phyloP scores from a whole-genome alignment of 371 early-diverging fungal species.

The Gilbertella persicaria region DNA sequence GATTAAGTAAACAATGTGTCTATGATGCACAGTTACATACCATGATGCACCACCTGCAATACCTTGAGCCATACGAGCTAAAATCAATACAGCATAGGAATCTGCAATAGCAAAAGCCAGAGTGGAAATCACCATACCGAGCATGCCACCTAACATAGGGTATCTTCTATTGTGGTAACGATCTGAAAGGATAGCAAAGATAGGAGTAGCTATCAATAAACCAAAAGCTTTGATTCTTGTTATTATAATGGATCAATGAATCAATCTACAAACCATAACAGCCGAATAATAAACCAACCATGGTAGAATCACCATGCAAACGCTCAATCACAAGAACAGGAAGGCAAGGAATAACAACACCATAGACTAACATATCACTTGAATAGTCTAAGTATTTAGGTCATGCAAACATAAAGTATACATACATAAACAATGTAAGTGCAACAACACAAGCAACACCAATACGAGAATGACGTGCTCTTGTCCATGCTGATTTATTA shows the following conservation, averaged over 20 bases:
- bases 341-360: conserved; percentile 82
- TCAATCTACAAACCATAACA: conserved; percentile 60
- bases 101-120: conserved; percentile 69
- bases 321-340: conserved; percentile 73
- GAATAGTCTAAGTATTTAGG: background rate
- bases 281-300: conserved; percentile 81
- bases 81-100: conserved; percentile 66
- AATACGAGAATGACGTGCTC: conserved; percentile 46
- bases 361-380: conserved; percentile 78
- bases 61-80: conserved; percentile 81
- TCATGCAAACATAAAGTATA: conserved; percentile 7
- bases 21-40: conserved; percentile 36
- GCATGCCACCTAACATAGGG: conserved; percentile 80
- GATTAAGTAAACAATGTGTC: background rate
- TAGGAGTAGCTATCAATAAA: conserved; percentile 73
- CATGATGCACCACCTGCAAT: conserved; percentile 79
- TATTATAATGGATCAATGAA: background rate
- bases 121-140: conserved; percentile 67
- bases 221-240: conserved; percentile 62
- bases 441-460: conserved; percentile 60
- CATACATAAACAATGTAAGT: conserved; percentile 59
- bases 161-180: conserved; percentile 67
- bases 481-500: conserved; percentile 30
- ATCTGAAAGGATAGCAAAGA: conserved; percentile 81
- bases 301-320: conserved; percentile 61